These are phyloP conservation scores for Fereydounia khargensis DNA, from an alignment of 1,284 basidiomycete genomes.

Conservation along the genomic window DNA sequence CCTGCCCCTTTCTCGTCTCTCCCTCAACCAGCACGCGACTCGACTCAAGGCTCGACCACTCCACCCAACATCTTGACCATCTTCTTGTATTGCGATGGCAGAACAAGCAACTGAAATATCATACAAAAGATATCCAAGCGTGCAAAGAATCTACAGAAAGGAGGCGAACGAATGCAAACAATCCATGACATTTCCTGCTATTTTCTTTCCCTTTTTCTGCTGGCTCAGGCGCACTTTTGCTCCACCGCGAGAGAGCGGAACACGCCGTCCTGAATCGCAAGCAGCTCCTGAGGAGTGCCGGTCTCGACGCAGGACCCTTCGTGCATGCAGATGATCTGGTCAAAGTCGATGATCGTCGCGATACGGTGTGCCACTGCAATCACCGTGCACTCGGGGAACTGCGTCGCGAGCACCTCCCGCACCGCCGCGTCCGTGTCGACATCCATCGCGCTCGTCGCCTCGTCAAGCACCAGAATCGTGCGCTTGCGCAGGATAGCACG, in stretches of 20 bases:
- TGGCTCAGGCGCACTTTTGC: slow-evolving; percentile 38
- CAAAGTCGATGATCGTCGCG: slow-evolving; percentile 72
- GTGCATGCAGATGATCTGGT: slow-evolving; percentile 73
- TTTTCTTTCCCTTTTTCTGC: too few relatives aligned
- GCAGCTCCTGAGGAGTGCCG: slow-evolving; percentile 26
- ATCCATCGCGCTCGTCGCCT: slow-evolving; percentile 52
- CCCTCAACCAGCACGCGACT: too few relatives aligned
- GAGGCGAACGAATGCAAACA: too few relatives aligned
- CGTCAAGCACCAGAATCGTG: slow-evolving; percentile 64
- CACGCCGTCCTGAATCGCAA: slow-evolving; percentile 15
- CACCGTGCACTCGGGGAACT: slow-evolving; percentile 39
- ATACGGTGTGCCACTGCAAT: slow-evolving; percentile 64
- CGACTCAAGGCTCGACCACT: too few relatives aligned
- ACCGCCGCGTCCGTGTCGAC: slow-evolving; percentile 59
- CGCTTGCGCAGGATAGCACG: slow-evolving; percentile 62
- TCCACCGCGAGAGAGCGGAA: slow-evolving; percentile 40
- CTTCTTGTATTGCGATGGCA: too few relatives aligned
- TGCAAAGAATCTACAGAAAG: too few relatives aligned
- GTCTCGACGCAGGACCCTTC: slow-evolving; percentile 69
- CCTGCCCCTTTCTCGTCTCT: too few relatives aligned
- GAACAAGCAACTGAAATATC: too few relatives aligned
- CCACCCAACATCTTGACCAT: too few relatives aligned
- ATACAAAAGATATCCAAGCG: too few relatives aligned
- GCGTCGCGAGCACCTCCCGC: slow-evolving; percentile 63
- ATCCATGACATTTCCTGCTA: too few relatives aligned